A percentile compares a stretch with the other conserved stretches of the same genome.
Evolutionary conservation across 2,329 filamentous ascomycete genomes (phyloP).

Genomic region (Arthroderma uncinatum): DNA sequence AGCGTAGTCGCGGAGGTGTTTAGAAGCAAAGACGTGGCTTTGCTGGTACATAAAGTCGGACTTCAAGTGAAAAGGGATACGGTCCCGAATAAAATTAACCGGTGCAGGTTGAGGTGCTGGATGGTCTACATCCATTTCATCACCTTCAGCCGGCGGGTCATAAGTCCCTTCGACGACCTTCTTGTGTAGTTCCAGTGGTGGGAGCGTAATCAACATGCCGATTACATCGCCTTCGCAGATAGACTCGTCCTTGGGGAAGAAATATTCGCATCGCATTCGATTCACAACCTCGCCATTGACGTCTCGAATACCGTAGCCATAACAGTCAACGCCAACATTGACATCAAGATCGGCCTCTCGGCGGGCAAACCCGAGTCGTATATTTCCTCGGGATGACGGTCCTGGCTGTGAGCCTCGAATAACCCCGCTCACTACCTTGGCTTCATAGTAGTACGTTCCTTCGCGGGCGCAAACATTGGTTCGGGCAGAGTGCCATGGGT

Average conservation of each 20-base stretch:
- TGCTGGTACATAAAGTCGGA: conserved; percentile 81
- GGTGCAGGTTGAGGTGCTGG: conserved; percentile 39
- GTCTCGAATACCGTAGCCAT: conserved; percentile 89
- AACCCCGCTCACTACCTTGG: conserved; percentile 67
- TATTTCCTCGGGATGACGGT: conserved; percentile 32
- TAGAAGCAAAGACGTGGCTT: conserved; percentile 55
- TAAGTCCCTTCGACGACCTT: conserved; percentile 81
- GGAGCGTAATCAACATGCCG: conserved; percentile 82
- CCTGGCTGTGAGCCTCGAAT: conserved; percentile 19
- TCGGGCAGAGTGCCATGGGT: conserved; percentile 82
- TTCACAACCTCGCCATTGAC: conserved; percentile 83
- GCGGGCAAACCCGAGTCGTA: conserved; percentile 39
- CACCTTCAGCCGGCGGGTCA: conserved; percentile 66
- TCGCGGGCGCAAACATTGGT: conserved; percentile 85
- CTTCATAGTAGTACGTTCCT: conserved; percentile 89
- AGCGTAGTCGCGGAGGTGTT: conserved; percentile 66
- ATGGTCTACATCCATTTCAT: conserved; percentile 13
- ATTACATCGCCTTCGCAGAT: conserved; percentile 87
- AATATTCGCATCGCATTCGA: conserved; percentile 84
- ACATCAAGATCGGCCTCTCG: conserved; percentile 39
- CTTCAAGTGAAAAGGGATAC: conserved; percentile 89
- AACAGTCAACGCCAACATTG: conserved; percentile 76
- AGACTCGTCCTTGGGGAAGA: conserved; percentile 67
- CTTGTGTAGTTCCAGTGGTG: conserved; percentile 71
- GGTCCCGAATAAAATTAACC: conserved; percentile 81